Conservation (phyloP, 495 filamentous ascomycete species). For the Penicillium ochrochloron region DNA sequence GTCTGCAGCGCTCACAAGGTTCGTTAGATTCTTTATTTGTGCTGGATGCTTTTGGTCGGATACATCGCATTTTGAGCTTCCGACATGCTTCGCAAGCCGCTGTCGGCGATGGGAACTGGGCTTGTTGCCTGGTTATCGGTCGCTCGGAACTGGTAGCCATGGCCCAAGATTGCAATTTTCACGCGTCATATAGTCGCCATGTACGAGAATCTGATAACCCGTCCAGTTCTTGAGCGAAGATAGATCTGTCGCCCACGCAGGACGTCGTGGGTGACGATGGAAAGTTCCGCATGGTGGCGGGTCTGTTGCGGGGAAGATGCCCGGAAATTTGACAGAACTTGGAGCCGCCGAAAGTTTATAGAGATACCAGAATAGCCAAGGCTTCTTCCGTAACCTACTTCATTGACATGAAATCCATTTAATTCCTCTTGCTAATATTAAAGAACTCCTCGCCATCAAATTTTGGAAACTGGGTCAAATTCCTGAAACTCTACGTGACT, state of each 20-base stretch:
- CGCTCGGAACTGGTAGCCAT: not conserved
- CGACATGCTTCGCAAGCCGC: conserved; percentile 26
- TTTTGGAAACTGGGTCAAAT: not conserved
- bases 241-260: not conserved
- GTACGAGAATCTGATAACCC: not conserved
- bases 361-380: not conserved
- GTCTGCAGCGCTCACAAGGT: conserved; percentile 30
- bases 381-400: not conserved
- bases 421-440: not conserved
- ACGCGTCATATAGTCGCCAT: not conserved
- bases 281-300: not conserved
- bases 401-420: not conserved
- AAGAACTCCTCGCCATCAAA: not conserved
- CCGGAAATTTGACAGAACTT: not conserved
- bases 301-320: not conserved
- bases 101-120: not conserved
- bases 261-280: not conserved
- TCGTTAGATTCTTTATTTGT: not conserved
- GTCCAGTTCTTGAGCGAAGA: not conserved
- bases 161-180: not conserved
- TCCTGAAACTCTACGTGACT: not conserved
- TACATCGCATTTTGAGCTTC: conserved; percentile 34
- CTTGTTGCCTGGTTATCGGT: not conserved
- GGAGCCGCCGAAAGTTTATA: conserved; percentile 4
- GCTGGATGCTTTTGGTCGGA: conserved; percentile 15